A percentile compares a stretch with the other conserved stretches of the same genome.
These are phyloP conservation scores for Coprinopsis strossmayeri DNA, from an alignment of 768 basidiomycete genomes.

Conservation along the genomic window DNA sequence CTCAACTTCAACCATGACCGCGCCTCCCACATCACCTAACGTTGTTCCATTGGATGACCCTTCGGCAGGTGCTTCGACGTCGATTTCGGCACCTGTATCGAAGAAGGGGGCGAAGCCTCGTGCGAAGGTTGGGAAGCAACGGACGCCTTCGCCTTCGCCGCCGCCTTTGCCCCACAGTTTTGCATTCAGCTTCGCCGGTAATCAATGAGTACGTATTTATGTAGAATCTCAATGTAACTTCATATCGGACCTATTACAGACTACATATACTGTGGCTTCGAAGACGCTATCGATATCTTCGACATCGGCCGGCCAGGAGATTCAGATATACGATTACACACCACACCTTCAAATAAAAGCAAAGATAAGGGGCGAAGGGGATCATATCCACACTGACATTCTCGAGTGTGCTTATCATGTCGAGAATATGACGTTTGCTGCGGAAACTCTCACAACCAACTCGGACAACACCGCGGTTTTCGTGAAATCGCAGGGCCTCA, in stretches of 20 bases:
- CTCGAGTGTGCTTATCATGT: conserved; percentile 49
- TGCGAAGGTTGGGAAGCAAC: conserved; percentile 25
- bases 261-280: conserved; percentile 86
- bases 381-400: conserved; percentile 88
- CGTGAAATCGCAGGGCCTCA: conserved; percentile 52
- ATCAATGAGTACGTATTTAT: no score
- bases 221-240: no score
- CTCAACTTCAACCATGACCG: background rate
- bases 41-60: no score
- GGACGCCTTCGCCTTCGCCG: conserved; percentile 45
- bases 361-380: conserved; percentile 86
- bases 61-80: background rate
- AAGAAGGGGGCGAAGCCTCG: conserved; percentile 21
- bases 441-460: conserved; percentile 61
- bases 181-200: conserved; percentile 63
- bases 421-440: conserved; percentile 59
- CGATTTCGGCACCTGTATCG: conserved; percentile 20
- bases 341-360: conserved; percentile 69
- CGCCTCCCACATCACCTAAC: background rate
- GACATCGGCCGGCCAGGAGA: conserved; percentile 64
- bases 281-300: conserved; percentile 82
- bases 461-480: conserved; percentile 60
- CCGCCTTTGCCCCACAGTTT: conserved; percentile 64
- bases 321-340: conserved; percentile 61
- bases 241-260: conserved; percentile 32